Evolutionary conservation across 1,139 yeast species (phyloP).

Genomic region (Candida glucosophila): DNA sequence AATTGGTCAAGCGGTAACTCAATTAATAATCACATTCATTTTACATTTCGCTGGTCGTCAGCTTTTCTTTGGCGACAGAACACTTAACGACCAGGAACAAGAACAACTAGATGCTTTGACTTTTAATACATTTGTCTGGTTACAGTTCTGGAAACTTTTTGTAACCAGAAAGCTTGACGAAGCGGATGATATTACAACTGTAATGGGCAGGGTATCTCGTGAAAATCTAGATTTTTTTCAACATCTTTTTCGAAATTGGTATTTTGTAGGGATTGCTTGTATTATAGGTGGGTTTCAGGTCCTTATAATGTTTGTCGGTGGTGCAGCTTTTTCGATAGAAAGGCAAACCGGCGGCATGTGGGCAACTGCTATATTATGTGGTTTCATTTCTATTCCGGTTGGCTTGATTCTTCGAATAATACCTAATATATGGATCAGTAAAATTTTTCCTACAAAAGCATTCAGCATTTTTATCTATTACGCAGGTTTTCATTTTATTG

Average conservation of each 20-base stretch:
- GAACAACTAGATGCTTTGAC: constrained; percentile 74
- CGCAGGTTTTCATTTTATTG: constrained; percentile 40
- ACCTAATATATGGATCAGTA: constrained; percentile 74
- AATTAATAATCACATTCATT: constrained; percentile 67
- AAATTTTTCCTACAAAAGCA: constrained; percentile 57
- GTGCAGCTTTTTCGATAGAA: constrained; percentile 82
- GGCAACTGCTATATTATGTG: constrained; percentile 84
- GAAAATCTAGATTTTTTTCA: constrained; percentile 72
- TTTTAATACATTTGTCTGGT: constrained; percentile 95
- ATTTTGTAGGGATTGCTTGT: constrained; percentile 61
- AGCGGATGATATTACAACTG: constrained; percentile 55
- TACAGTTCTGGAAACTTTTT: constrained; percentile 89
- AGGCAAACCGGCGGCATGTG: constrained; percentile 80
- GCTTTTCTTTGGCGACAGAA: constrained; percentile 43
- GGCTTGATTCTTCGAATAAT: constrained; percentile 68
- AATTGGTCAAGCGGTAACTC: constrained; percentile 74
- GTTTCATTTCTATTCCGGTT: constrained; percentile 72
- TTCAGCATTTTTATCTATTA: constrained; percentile 40
- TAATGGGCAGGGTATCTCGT: constrained; percentile 49
- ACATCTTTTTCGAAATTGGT: constrained; percentile 74
- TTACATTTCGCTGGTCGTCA: constrained; percentile 70
- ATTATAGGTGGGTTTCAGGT: constrained; percentile 81
- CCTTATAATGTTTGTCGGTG: constrained; percentile 93
- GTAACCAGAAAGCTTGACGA: constrained; percentile 91
- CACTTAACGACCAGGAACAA: constrained; percentile 35